Percentiles rank a stretch among this genome's conserved stretches.
These are phyloP conservation scores for Dendryphion nanum DNA, from an alignment of 2,329 filamentous ascomycete genomes.

Conservation along the genomic window DNA sequence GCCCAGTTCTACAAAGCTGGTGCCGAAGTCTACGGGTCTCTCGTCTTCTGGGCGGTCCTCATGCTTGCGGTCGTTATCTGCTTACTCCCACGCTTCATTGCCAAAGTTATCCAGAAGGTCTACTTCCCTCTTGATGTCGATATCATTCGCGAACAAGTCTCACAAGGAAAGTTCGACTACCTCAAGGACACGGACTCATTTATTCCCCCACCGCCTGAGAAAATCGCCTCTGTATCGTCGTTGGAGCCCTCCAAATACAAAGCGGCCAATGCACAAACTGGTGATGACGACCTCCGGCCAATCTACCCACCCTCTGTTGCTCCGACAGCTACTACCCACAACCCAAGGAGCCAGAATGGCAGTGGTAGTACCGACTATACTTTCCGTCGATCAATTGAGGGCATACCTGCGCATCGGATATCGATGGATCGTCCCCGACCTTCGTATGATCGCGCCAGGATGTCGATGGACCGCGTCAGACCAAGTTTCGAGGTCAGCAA, in stretches of 20 bases:
- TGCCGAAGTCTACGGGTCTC: conserved; percentile 72
- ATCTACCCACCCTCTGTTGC: conserved; percentile 92
- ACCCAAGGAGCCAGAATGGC: conserved; percentile 80
- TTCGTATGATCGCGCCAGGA: conserved; percentile 83
- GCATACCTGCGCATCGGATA: conserved; percentile 27
- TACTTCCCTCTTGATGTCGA: conserved; percentile 91
- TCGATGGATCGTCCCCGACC: conserved; percentile 58
- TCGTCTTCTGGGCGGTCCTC: conserved; percentile 84
- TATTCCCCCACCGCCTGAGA: conserved; percentile 44
- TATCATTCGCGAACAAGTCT: conserved; percentile 90
- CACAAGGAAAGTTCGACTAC: conserved; percentile 76
- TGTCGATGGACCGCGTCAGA: conserved; percentile 82
- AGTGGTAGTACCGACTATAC: conserved; percentile 95
- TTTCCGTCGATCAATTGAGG: conserved; percentile 40
- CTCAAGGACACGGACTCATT: conserved; percentile 58
- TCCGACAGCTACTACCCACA: conserved; percentile 65
- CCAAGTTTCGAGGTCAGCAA: conserved; percentile 82
- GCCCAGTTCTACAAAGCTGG: conserved; percentile 74
- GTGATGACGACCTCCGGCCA: conserved; percentile 82
- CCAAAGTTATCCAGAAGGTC: conserved; percentile 89
- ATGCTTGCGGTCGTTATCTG: conserved; percentile 78
- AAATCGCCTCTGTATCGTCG: conserved; percentile 54
- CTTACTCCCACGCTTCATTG: conserved; percentile 80
- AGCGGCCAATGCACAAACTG: conserved; percentile 49
- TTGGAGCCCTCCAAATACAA: conserved; percentile 53